These are phyloP conservation scores for Conticribra guillardii DNA, from an alignment of 108 stramenopile genomes.

Conservation along the genomic window DNA sequence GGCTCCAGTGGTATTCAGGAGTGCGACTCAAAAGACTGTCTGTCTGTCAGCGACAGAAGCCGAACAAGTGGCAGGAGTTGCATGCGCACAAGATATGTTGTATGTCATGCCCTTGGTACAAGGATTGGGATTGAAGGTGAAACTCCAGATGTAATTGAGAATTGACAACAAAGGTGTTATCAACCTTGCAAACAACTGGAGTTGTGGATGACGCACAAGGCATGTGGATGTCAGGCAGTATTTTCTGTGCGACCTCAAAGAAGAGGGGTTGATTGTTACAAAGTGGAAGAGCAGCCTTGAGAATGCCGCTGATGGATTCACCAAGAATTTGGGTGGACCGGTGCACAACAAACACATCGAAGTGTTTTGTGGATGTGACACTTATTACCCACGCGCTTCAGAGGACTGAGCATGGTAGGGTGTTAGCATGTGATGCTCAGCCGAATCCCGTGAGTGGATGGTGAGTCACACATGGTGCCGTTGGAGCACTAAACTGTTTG, in stretches of 20 bases:
- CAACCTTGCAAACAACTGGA: slow-evolving; percentile 28
- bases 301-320: slow-evolving; percentile 26
- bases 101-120: not conserved
- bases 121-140: slow-evolving; percentile 9
- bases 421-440: no score
- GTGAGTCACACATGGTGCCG: no score
- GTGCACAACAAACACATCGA: not conserved
- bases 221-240: slow-evolving; percentile 4
- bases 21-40: slow-evolving; percentile 14
- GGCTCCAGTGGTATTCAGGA: slow-evolving; percentile 1
- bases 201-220: slow-evolving; percentile 12
- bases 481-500: no score
- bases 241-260: slow-evolving; percentile 17
- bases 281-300: slow-evolving; percentile 7
- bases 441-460: no score
- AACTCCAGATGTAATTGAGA: slow-evolving; percentile 19
- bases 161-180: slow-evolving; percentile 32
- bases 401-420: slow-evolving; percentile 2
- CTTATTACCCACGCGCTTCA: not conserved
- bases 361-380: slow-evolving; percentile 3
- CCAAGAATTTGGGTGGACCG: no score
- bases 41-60: slow-evolving; percentile 15
- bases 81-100: slow-evolving; percentile 14
- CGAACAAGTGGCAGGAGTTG: slow-evolving; percentile 3
- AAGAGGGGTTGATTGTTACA: not conserved